Base-by-base conservation (phyloP, 805 yeast genomes). In the Candida silvatica region DNA sequence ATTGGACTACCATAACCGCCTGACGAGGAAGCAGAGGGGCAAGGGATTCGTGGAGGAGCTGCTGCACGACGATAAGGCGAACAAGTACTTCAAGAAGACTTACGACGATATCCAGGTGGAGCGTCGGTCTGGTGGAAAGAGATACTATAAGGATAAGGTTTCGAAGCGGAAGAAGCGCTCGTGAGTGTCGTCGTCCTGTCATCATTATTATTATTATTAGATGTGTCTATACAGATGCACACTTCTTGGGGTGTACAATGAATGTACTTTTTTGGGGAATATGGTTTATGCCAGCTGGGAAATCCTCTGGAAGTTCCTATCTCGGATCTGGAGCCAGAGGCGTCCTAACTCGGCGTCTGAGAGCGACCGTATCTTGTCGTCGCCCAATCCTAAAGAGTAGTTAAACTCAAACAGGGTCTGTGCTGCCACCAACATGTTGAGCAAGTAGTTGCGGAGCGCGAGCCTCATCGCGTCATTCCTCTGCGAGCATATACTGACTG, bases 31-130 rank as follows among this genome's bases (percentile, higher is more conserved):
- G 49, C 77, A 82, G 46, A 74, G 95, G 46, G 86, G 87, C 39
- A 66, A 66, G 39, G 82, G 90, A 2, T 67, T 92, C 46, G 78
- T 88, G 27, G 92, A 83, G 40, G 94, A 88, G 54, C 66, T 92
- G 28, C 64, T 92, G 62, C 71, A 79, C 37, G 95, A 86, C 52
- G 69, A 67, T 32, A 75, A 74, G 28, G 64, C 84, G 3, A 72
- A 71, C 46, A 69, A 72, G 42, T 90, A 87, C 63, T 88, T 87
- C 70, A 83, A 82, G 68, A 74, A 87, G 47, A 83, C 82, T 59
- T 90, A 82, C 54, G 54, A 62, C 23, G 95, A 86, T 51, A 84
- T 90, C 40, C 96, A 86, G 58, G 64, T 57, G 9, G 62, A 70
- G 42, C 71, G 66, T 45, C 52, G 56, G 7, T 67, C 75, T 44